Base-by-base conservation (phyloP, 1,139 yeast species). In the Pichia sp. region DNA sequence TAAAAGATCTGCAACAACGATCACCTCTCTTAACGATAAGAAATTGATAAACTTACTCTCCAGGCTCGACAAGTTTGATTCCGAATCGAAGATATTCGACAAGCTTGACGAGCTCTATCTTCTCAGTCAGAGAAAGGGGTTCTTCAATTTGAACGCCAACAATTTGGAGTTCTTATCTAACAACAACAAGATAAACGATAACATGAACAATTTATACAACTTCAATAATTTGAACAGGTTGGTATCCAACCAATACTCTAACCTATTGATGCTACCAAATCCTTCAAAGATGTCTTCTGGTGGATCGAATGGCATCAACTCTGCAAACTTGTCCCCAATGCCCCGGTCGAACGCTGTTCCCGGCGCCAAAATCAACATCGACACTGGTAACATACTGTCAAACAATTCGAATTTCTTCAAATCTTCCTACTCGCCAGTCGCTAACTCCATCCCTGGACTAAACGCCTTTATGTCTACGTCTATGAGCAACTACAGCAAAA, bases 51-150 rank as follows among this genome's bases (percentile, higher is more conserved):
- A 56, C 38, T 44, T 66, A 36, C 57, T 67, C 13, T 55, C 66
- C 1, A 61, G 68, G 51, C 51, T 67, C 31, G 67, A 62, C 40
- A 64, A 61, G 41, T 67, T 67, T 49, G 63, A 66, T 47, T 53
- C 58, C 1, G 59, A 61, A 8, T 57, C 65, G 1, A 47, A 60
- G 4, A 66, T 67, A 3, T 66, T 67, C 44, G 59, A 62, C 26
- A 66, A 67, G 50, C 54, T 67, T 4, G 70, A 67, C 48, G 62
- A 61, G 5, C 55, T 67, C 13, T 65, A 63, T 47, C 50, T 64
- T 40, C 51, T 67, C 13, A 59, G 67, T 19, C 66, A 65, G 50
- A 61, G 68, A 49, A 67, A 67, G 52, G 70, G 70, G 1, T 67
- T 67, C 43, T 66, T 63, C 50, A 64, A 66, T 51, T 32, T 61